Percentiles rank a stretch among this genome's conserved stretches.
phyloP scores from a whole-genome alignment of 768 basidiomycete genomes.

The Calocera viscosa region DNA sequence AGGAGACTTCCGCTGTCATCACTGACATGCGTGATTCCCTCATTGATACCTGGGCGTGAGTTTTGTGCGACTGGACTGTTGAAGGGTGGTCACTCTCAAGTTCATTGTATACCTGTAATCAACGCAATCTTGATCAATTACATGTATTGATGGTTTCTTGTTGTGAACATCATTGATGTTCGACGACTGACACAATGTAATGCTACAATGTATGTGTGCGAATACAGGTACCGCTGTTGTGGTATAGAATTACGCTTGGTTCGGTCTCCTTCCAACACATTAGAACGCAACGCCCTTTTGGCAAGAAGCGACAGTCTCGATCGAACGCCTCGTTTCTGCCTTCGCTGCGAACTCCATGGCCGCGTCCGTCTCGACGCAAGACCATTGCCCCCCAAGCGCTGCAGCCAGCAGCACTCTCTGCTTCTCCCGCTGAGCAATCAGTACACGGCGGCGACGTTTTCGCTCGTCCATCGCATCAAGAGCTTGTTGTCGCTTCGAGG shows the following conservation, averaged over 20 bases:
- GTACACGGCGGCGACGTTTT: constrained; percentile 24
- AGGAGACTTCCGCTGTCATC: constrained; percentile 67
- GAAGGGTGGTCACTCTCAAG: not conserved
- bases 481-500: constrained; percentile 28
- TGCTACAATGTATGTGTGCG: constrained; percentile 1
- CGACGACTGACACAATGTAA: not conserved
- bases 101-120: constrained; percentile 6
- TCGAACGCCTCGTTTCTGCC: not conserved
- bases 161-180: not conserved
- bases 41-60: constrained; percentile 82
- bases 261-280: not conserved
- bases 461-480: constrained; percentile 27
- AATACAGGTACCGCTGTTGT: not conserved
- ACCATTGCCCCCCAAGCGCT: not conserved
- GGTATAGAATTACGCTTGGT: not conserved
- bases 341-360: not conserved
- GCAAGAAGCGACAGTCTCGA: not conserved
- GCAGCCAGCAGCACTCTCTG: not conserved
- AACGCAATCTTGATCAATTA: not conserved
- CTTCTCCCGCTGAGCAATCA: constrained; percentile 3
- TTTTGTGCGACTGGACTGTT: not conserved
- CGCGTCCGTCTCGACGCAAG: not conserved
- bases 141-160: constrained; percentile 1
- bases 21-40: constrained; percentile 84
- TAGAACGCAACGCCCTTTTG: not conserved